Conservation (phyloP, 352 stramenopile genomes). For the Aphanomyces stellatus region DNA sequence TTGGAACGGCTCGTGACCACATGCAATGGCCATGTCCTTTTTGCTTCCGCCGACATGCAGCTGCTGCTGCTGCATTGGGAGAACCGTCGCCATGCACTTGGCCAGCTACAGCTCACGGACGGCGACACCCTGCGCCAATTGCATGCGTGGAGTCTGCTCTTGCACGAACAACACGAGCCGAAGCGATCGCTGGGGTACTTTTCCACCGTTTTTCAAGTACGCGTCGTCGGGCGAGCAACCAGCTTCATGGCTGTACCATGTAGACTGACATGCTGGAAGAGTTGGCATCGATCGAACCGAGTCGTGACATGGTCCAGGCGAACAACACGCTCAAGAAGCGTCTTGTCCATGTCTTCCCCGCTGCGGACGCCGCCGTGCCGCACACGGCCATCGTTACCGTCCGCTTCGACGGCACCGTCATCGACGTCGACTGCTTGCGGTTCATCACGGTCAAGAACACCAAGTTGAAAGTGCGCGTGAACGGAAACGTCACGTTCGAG, state of each 20-base stretch:
- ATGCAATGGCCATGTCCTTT: background rate
- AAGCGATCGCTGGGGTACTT: background rate
- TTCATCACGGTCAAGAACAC: conserved; percentile 18
- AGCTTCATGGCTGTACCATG: background rate
- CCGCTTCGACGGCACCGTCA: background rate
- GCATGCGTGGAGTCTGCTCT: conserved; percentile 12
- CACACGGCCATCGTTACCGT: background rate
- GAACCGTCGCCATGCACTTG: background rate
- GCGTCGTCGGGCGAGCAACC: background rate
- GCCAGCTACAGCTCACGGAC: background rate
- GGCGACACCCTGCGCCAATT: background rate
- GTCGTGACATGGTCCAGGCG: no score
- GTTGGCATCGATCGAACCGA: no score
- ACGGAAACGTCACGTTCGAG: background rate
- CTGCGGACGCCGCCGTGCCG: background rate
- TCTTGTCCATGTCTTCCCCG: background rate
- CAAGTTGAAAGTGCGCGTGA: background rate
- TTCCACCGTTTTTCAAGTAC: background rate
- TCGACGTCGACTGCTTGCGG: conserved; percentile 12
- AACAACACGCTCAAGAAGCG: conserved; percentile 6
- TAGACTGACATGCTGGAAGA: conserved; percentile 2
- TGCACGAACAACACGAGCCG: background rate
- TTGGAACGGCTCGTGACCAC: background rate
- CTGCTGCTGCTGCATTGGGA: conserved; percentile 1
- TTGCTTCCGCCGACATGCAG: background rate